phyloP scores from a whole-genome alignment of 768 basidiomycete genomes.

The Candolleomyces aberdarensis region DNA sequence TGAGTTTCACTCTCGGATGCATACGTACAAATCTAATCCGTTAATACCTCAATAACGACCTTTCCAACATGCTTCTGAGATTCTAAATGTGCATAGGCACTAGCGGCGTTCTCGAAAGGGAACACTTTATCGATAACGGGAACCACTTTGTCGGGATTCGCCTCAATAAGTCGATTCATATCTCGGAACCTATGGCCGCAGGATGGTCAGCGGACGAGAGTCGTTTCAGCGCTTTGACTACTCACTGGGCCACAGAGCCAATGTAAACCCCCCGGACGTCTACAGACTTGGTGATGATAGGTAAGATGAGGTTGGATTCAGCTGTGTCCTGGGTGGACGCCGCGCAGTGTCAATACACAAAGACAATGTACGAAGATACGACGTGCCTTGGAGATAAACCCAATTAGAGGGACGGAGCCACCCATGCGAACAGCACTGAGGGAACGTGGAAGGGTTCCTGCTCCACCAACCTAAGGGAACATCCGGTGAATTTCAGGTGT shows the following conservation, averaged over 20 bases:
- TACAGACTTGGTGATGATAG: slow-evolving; percentile 36
- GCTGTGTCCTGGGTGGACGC: not conserved
- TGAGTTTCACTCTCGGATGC: no score
- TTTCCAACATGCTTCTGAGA: slow-evolving; percentile 61
- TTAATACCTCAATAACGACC: slow-evolving; percentile 47
- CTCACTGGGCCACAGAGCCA: slow-evolving; percentile 58
- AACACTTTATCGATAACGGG: slow-evolving; percentile 60
- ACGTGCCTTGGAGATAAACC: slow-evolving; percentile 42
- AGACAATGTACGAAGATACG: not conserved
- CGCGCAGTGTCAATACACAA: not conserved
- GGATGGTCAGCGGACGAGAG: not conserved
- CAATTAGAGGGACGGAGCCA: slow-evolving; percentile 49
- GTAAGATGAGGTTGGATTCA: slow-evolving; percentile 26
- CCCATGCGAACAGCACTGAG: slow-evolving; percentile 35
- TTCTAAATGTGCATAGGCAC: slow-evolving; percentile 52
- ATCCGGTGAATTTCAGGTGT: no score
- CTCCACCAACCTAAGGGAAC: slow-evolving; percentile 39
- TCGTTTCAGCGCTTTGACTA: slow-evolving; percentile 1
- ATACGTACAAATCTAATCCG: not conserved
- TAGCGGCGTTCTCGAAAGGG: slow-evolving; percentile 47
- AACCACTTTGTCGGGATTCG: slow-evolving; percentile 37
- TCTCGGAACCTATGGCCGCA: slow-evolving; percentile 40
- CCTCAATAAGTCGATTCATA: slow-evolving; percentile 47
- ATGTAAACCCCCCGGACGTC: slow-evolving; percentile 50
- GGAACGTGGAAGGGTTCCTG: slow-evolving; percentile 46